phyloP scores from a whole-genome alignment of 805 yeast genomes.

The Yamadazyma ubonensis region DNA sequence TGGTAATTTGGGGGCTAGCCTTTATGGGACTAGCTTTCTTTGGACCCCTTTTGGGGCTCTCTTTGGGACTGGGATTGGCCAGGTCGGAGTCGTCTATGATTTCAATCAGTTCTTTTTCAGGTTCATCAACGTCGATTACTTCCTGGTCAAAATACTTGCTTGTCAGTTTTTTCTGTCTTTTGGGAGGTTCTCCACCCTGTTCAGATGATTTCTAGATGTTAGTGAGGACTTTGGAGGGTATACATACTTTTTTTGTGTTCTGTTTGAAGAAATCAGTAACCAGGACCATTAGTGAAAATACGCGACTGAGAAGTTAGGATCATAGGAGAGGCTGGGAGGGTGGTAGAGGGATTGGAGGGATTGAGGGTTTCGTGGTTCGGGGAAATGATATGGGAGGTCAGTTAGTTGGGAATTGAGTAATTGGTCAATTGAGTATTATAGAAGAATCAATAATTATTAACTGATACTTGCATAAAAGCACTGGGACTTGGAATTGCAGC shows the following conservation, averaged over 20 bases:
- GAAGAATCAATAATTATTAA: too few relatives aligned
- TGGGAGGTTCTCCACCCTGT: neutral
- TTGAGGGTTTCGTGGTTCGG: too few relatives aligned
- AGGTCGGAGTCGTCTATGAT: slow-evolving; percentile 7
- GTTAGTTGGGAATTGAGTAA: too few relatives aligned
- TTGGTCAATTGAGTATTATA: too few relatives aligned
- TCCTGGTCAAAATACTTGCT: slow-evolving; percentile 18
- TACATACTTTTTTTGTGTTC: slow-evolving; percentile 9
- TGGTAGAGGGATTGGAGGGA: too few relatives aligned
- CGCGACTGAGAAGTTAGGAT: too few relatives aligned
- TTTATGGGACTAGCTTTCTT: slow-evolving; percentile 4
- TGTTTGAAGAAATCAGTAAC: slow-evolving; percentile 18
- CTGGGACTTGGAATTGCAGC: too few relatives aligned
- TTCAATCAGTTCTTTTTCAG: slow-evolving; percentile 1
- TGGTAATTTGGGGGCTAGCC: slow-evolving; percentile 3
- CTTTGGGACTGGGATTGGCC: slow-evolving; percentile 8
- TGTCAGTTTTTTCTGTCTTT: neutral
- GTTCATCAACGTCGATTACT: slow-evolving; percentile 12
- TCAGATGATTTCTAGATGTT: slow-evolving; percentile 3
- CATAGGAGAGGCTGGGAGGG: too few relatives aligned
- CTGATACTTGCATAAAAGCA: too few relatives aligned
- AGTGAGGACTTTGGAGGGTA: neutral
- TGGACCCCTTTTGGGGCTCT: slow-evolving; percentile 8
- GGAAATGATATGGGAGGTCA: too few relatives aligned
- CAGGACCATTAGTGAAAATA: slow-evolving; percentile 12